A percentile compares a stretch with the other conserved stretches of the same genome.
Conservation (phyloP, 2,329 filamentous ascomycete species). For the Penicillium occitanis region DNA sequence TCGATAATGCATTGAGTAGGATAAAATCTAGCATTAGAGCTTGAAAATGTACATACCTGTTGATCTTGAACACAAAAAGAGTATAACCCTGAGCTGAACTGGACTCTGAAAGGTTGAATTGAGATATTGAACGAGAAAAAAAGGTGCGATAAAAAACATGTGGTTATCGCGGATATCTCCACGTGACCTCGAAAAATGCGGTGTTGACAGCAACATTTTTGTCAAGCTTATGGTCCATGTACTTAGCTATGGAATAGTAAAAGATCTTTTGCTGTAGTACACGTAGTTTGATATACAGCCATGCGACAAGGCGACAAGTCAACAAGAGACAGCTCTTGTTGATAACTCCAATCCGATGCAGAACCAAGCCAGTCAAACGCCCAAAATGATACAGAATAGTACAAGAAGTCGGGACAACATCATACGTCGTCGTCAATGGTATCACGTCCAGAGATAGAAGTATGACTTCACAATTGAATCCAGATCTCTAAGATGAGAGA, state of each 20-base stretch:
- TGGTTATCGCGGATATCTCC: slow-evolving; percentile 18
- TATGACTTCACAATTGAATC: background rate
- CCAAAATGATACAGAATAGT: slow-evolving; percentile 11
- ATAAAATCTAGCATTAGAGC: no score
- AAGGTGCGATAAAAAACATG: slow-evolving; percentile 14
- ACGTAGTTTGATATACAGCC: background rate
- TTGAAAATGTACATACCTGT: no score
- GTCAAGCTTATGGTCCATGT: background rate
- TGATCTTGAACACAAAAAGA: no score
- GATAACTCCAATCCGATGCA: slow-evolving; percentile 16
- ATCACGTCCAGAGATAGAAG: background rate
- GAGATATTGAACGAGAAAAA: background rate
- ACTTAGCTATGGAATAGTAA: no score
- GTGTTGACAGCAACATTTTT: background rate
- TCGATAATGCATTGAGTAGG: no score
- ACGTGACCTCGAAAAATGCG: slow-evolving; percentile 4
- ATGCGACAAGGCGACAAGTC: background rate
- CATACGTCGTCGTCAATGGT: slow-evolving; percentile 1
- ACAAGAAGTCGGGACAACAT: background rate
- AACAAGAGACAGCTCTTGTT: background rate
- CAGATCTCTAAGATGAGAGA: background rate
- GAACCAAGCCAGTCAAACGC: slow-evolving; percentile 2
- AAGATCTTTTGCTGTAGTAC: background rate
- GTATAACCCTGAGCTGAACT: no score
- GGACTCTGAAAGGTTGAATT: no score